These are phyloP conservation scores for Globisporangium cystogenes DNA, from an alignment of 352 stramenopile genomes.

Conservation along the genomic window DNA sequence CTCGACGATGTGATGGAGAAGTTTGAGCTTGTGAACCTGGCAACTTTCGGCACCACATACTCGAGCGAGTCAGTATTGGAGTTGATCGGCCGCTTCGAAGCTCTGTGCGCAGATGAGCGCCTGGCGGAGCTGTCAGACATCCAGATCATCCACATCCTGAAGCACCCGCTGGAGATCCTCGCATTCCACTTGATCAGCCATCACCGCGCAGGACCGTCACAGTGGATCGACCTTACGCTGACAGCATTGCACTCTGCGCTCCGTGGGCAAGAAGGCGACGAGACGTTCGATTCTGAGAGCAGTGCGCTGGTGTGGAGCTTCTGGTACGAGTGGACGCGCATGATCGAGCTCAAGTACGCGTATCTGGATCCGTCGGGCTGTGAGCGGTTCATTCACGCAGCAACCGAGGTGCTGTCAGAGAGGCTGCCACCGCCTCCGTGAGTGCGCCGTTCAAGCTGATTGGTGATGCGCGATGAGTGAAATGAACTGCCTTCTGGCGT, in stretches of 20 bases:
- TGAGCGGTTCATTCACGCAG: slow-evolving; percentile 6
- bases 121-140: slow-evolving; percentile 14
- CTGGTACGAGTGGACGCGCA: slow-evolving; percentile 22
- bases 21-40: slow-evolving; percentile 33
- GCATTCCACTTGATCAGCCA: slow-evolving; percentile 28
- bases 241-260: background rate
- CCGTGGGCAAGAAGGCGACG: background rate
- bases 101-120: slow-evolving; percentile 4
- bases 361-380: slow-evolving; percentile 30
- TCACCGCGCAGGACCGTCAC: background rate
- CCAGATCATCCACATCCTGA: slow-evolving; percentile 28
- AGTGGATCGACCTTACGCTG: slow-evolving; percentile 9
- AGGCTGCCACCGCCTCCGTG: background rate
- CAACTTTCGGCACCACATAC: slow-evolving; percentile 2
- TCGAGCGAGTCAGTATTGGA: slow-evolving; percentile 12
- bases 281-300: background rate
- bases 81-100: slow-evolving; percentile 19
- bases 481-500: background rate
- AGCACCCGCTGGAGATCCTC: slow-evolving; percentile 36
- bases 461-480: background rate
- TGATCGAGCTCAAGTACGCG: slow-evolving; percentile 47
- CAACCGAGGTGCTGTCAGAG: slow-evolving; percentile 1
- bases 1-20: slow-evolving; percentile 28
- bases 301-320: slow-evolving; percentile 2
- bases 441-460: background rate